Base-by-base conservation (phyloP, 352 stramenopile species). In the Elongisporangium anandrum region DNA sequence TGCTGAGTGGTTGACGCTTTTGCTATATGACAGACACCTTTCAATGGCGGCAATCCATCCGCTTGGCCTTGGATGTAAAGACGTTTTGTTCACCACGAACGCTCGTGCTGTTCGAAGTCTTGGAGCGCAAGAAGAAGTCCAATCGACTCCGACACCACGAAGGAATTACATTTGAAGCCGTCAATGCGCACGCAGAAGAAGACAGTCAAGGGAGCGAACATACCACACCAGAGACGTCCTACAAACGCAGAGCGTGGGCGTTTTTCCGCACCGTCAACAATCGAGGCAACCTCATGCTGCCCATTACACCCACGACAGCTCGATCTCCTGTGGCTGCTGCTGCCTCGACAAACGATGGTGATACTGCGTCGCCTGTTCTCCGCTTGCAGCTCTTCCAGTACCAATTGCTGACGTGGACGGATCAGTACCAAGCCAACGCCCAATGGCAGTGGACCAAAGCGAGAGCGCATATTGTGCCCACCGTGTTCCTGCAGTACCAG, bases 401-500 rank as follows among this genome's bases (percentile, higher is more conserved):
- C 53, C 75, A 85, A 38, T 45, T 69, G 5, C n/a, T 90, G 12
- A 81, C 73, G 15, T 90, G 80, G 79, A 68, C 87, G 39, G 79
- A 88, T 50, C 54, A 69, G n/a, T 80, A 79, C 16, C 80, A 90
- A 65, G 81, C 79, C 2, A 79, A 65, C 41, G 53, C 56, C 0
- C 70, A 87, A 29, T 88, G 79, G 67, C 65, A 66, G 5, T 86
- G 63, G 69, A 68, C 62, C 13, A 71, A 63, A 50, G 52, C 21
- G n/a, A 69, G 63, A 12, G 56, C 69, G 20, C 65, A 66, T 13
- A 67, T 60, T 3, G 54, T 87, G 7, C 79, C 78, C 3, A 49
- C 67, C 0, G 78, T 90, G 16, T 90, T 81, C 23, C 54, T 92
- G 3, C 81, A 92, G 53, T 90, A 79, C 45, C 79, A 88, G 52